phyloP scores from a whole-genome alignment of 768 basidiomycete species.

The Macrolepiota fuliginosa region DNA sequence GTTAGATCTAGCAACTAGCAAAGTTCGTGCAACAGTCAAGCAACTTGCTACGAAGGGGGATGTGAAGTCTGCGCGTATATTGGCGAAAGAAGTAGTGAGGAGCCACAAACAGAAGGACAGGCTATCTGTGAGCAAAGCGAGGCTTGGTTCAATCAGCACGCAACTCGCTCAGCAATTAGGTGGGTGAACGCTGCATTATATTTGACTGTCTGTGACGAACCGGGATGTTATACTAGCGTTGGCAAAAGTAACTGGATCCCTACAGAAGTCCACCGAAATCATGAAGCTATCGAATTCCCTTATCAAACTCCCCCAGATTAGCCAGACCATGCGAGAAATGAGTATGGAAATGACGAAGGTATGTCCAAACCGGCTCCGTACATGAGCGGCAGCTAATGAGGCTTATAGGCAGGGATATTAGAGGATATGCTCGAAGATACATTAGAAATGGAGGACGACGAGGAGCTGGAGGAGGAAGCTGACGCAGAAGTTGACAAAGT shows the following conservation, averaged over 20 bases:
- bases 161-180: conserved; percentile 92
- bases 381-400: background rate
- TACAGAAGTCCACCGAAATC: conserved; percentile 97
- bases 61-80: conserved; percentile 85
- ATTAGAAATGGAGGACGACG: conserved; percentile 88
- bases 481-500: conserved; percentile 98
- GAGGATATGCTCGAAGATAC: conserved; percentile 98
- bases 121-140: conserved; percentile 88
- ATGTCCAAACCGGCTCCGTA: conserved; percentile 13
- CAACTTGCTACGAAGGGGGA: conserved; percentile 90
- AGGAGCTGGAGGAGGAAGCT: conserved; percentile 94
- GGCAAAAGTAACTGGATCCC: conserved; percentile 94
- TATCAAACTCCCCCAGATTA: conserved; percentile 89
- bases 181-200: conserved; percentile 35
- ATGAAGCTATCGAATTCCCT: conserved; percentile 97
- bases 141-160: conserved; percentile 84
- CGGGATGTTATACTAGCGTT: conserved; percentile 56
- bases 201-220: conserved; percentile 2
- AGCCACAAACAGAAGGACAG: conserved; percentile 94
- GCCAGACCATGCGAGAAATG: conserved; percentile 94
- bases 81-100: conserved; percentile 92
- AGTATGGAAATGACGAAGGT: conserved; percentile 99
- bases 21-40: conserved; percentile 80
- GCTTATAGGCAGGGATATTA: conserved; percentile 87
- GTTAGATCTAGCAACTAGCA: conserved; percentile 81